Evolutionary conservation across 192 early-diverging fungal genomes (phyloP), one percentile per base, ranked within the genome.

Genomic region (Linnemannia hyalina): DNA sequence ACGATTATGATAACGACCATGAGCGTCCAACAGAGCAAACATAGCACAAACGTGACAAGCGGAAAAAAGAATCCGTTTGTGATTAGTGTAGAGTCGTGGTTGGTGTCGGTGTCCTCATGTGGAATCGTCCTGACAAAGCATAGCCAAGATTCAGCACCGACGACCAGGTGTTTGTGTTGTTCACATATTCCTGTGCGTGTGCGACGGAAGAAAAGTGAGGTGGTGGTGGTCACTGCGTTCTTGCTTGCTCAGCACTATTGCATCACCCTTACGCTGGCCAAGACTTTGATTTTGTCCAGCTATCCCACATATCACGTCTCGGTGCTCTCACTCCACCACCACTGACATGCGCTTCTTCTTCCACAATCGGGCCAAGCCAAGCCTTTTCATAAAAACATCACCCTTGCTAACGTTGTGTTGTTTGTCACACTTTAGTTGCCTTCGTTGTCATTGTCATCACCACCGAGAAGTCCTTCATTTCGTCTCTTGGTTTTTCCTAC

Each of bases 201-300:
- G 60, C 3, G 29, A 65, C 60, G 11, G 29, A 65, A 65, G 26
- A 65, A 32, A 29, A 3, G 23, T 0, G 11, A 11, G n/a, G 0
- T 26, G 32, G 60, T 65, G 13, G 60, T 29, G 29, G 26, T 65
- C 1, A 10, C 8, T 10, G 55, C 41, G 46, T 78, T 79, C 35
- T 18, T 80, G 78, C 78, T 80, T 80, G 78, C 70, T 80, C 78
- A 80, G 78, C 78, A 73, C 8, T 35, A 73, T 63, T 73, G n/a
- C 6, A 18, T 23, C 15, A 5, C 20, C 6, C 54, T 32, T 1
- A 35, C 10, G 11, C 29, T 32, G 23, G 60, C 60, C 60, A 65
- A 65, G 60, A 32, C 60, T 32, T 29, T 65, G 4, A 32, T 65
- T 65, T 35, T 65, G 60, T 65, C 26, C 60, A 65, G 35, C 60